Evolutionary conservation across 2,329 filamentous ascomycete species (phyloP).

Genomic region (Trichoderma endophyticum): DNA sequence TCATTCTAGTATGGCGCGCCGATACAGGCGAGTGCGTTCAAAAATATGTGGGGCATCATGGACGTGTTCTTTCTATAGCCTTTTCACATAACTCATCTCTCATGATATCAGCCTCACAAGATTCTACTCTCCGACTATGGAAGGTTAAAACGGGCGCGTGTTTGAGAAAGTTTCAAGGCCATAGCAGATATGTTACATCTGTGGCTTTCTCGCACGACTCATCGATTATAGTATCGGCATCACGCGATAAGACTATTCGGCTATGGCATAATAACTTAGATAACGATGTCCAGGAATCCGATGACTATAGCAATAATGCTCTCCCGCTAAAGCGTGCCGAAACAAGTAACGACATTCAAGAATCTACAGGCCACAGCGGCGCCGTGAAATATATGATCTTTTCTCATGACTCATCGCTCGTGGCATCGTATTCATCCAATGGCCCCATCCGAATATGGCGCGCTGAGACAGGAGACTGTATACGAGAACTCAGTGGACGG

Average conservation of each 20-base stretch:
- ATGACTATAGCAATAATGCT: not conserved
- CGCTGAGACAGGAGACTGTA: not conserved
- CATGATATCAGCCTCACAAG: not conserved
- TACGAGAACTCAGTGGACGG: not conserved
- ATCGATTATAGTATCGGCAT: not conserved
- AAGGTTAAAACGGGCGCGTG: not conserved
- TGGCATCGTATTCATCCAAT: not conserved
- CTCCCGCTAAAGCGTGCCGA: not conserved
- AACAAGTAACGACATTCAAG: not conserved
- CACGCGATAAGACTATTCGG: rapidly evolving
- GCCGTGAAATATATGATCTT: no score
- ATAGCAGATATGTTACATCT: rapidly evolving
- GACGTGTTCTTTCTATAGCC: rapidly evolving
- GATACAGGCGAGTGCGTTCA: not conserved
- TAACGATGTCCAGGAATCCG: rapidly evolving
- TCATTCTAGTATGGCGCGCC: not conserved
- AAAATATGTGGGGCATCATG: no score
- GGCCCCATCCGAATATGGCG: not conserved
- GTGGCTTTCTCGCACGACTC: not conserved
- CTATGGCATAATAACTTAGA: not conserved
- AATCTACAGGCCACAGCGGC: no score
- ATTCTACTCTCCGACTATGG: not conserved
- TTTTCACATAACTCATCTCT: not conserved
- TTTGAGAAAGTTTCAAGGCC: not conserved
- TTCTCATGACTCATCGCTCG: not conserved